phyloP scores from a whole-genome alignment of 1,284 basidiomycete species.

The Testicularia cyperi region DNA sequence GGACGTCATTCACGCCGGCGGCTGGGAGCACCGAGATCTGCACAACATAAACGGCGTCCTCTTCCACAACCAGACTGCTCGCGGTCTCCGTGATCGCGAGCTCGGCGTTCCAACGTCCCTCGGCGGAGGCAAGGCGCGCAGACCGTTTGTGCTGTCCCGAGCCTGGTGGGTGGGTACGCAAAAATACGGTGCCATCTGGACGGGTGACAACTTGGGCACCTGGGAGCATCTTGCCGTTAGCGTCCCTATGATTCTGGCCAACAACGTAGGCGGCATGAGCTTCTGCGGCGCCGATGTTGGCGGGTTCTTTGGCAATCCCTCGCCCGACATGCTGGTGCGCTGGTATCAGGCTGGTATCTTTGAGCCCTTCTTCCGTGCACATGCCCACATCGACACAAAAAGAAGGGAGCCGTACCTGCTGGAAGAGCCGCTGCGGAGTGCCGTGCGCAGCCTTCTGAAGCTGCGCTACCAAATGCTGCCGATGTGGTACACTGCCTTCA shows the following conservation, averaged over 20 bases:
- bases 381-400: conserved; percentile 97
- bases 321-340: conserved; percentile 87
- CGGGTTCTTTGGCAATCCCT: conserved; percentile 97
- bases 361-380: conserved; percentile 96
- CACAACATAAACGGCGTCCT: conserved; percentile 76
- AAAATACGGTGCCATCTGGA: conserved; percentile 96
- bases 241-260: conserved; percentile 88
- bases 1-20: conserved; percentile 85
- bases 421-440: conserved; percentile 81
- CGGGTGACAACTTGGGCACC: conserved; percentile 93
- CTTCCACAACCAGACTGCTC: conserved; percentile 76
- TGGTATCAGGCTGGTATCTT: conserved; percentile 97
- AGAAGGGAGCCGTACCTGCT: conserved; percentile 91
- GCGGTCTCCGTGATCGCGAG: conserved; percentile 77
- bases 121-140: conserved; percentile 39
- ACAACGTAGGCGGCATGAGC: conserved; percentile 88
- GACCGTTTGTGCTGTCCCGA: conserved; percentile 90
- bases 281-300: conserved; percentile 94
- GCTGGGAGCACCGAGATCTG: conserved; percentile 96
- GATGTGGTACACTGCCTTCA: conserved; percentile 94
- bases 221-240: conserved; percentile 97
- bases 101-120: conserved; percentile 68
- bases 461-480: conserved; percentile 86
- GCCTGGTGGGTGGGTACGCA: conserved; percentile 95
- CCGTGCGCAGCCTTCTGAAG: conserved; percentile 76